Conservation (phyloP, 1,284 basidiomycete genomes). For the Tilletia setariae region DNA sequence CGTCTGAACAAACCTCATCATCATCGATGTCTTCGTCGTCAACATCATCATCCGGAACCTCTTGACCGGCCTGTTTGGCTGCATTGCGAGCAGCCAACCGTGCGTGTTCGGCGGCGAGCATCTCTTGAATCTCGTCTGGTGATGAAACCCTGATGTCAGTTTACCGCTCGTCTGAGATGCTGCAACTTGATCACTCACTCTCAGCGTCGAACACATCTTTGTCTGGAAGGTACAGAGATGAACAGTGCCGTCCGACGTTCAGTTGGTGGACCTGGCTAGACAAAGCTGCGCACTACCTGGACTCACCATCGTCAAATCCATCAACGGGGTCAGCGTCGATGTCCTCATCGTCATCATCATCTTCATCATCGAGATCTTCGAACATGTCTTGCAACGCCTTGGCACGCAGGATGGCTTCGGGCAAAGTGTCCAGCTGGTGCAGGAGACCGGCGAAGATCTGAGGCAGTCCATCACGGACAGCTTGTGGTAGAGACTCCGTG, state of each 20-base stretch:
- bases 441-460: conserved; percentile 39
- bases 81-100: conserved; percentile 27
- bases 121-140: conserved; percentile 47
- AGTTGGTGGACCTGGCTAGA: not conserved
- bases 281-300: not conserved
- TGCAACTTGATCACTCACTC: conserved; percentile 18
- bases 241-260: not conserved
- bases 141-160: not conserved
- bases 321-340: conserved; percentile 36
- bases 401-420: conserved; percentile 41
- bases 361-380: conserved; percentile 41
- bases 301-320: conserved; percentile 34
- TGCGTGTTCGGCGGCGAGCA: conserved; percentile 45
- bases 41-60: conserved; percentile 26
- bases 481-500: conserved; percentile 31
- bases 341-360: conserved; percentile 17
- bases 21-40: conserved; percentile 26
- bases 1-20: conserved; percentile 21
- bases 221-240: conserved; percentile 14
- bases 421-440: conserved; percentile 38
- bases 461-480: conserved; percentile 34
- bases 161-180: too few relatives aligned
- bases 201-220: conserved; percentile 51
- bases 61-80: conserved; percentile 27
- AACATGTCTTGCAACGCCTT: conserved; percentile 44